Conservation (phyloP, 768 basidiomycete species). For the Tephrocybe sp. region DNA sequence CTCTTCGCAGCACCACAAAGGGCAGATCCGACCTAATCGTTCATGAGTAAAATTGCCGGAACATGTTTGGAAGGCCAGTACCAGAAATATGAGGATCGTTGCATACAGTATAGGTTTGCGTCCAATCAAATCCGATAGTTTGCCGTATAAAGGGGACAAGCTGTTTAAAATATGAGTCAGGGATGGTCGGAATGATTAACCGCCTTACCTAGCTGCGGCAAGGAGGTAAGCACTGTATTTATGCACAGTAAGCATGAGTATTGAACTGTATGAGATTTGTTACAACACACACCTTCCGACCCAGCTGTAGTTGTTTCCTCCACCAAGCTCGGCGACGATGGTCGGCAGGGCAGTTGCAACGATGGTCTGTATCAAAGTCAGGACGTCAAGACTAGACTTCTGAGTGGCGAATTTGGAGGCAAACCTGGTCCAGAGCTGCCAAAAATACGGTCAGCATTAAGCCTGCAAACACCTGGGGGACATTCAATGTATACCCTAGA, state of each 20-base stretch:
- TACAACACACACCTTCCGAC: conserved; percentile 55
- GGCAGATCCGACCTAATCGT: conserved; percentile 65
- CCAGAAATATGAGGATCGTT: conserved; percentile 66
- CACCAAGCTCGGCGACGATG: conserved; percentile 63
- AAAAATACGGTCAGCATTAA: conserved; percentile 45
- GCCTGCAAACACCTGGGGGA: conserved; percentile 40
- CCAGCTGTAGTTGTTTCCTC: conserved; percentile 67
- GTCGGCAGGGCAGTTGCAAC: conserved; percentile 77
- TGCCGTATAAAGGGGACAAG: conserved; percentile 73
- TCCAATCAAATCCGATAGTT: conserved; percentile 58
- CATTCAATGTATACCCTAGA: background rate
- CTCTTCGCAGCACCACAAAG: conserved; percentile 79
- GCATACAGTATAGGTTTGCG: conserved; percentile 70
- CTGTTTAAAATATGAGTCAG: conserved; percentile 19
- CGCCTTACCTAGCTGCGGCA: conserved; percentile 46
- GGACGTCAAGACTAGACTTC: background rate
- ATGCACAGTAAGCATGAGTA: background rate
- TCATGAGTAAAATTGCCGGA: conserved; percentile 1
- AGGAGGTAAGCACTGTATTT: conserved; percentile 67
- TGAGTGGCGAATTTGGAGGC: background rate
- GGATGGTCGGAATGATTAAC: background rate
- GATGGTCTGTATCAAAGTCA: conserved; percentile 43
- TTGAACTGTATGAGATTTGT: background rate
- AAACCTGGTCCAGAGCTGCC: conserved; percentile 61
- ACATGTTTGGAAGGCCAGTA: conserved; percentile 24